Percentiles rank a stretch among this genome's conserved stretches.
phyloP scores from a whole-genome alignment of 345 rosid species.

The Citrus hindsii region DNA sequence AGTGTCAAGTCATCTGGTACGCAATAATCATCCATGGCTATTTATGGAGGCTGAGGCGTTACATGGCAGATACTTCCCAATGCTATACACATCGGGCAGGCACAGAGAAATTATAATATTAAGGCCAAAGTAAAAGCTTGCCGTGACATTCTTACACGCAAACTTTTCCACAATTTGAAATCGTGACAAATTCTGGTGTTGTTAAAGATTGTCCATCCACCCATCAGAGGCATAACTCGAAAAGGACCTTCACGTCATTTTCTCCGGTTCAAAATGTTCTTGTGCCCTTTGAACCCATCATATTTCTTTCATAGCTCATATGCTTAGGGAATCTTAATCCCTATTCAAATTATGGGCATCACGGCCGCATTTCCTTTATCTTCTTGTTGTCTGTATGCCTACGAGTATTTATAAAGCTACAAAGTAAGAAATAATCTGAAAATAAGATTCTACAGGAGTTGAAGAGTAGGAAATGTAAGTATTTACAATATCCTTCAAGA shows the following conservation, averaged over 20 bases:
- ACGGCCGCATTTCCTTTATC: background rate
- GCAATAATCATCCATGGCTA: too few relatives aligned
- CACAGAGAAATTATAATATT: background rate
- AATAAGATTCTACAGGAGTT: background rate
- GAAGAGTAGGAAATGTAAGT: background rate
- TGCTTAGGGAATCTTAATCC: background rate
- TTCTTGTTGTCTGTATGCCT: too few relatives aligned
- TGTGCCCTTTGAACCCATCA: background rate
- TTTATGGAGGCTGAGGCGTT: too few relatives aligned
- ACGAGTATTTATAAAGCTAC: background rate
- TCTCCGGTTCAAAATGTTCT: background rate
- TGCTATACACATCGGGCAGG: background rate
- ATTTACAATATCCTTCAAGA: conserved; percentile 12
- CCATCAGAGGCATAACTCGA: background rate
- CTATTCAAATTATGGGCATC: background rate
- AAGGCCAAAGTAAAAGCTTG: background rate
- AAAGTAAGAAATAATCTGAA: background rate
- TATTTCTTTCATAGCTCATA: background rate
- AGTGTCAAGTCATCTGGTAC: background rate
- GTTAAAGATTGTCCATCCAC: background rate
- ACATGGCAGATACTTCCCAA: too few relatives aligned
- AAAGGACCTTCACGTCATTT: background rate
- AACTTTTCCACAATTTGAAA: background rate
- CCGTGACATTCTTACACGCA: background rate
- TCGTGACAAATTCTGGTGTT: background rate